Evolutionary conservation across 1,284 basidiomycete genomes (phyloP).

Genomic region (Leccinum subrobustum): DNA sequence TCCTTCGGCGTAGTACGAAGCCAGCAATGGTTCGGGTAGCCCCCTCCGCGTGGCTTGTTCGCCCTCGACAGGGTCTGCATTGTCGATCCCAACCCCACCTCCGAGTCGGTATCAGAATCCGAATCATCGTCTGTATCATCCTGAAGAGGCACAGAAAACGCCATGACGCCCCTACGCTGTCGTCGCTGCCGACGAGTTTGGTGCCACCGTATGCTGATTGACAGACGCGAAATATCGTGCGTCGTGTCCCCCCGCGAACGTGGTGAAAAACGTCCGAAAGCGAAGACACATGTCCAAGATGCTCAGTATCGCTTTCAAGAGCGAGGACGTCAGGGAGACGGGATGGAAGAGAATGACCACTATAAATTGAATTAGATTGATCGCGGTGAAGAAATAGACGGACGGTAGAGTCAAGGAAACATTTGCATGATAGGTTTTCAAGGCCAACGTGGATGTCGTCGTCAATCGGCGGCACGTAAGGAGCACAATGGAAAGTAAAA

Average conservation of each 20-base stretch:
- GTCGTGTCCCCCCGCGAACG: constrained; percentile 57
- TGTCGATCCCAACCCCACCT: constrained; percentile 34
- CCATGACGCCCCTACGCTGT: constrained; percentile 57
- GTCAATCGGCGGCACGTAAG: background rate
- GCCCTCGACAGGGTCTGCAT: background rate
- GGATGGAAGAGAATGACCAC: background rate
- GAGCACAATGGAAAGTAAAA: constrained; percentile 3
- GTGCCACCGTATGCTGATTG: constrained; percentile 53
- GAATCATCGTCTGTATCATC: constrained; percentile 41
- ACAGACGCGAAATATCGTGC: constrained; percentile 59
- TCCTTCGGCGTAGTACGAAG: background rate
- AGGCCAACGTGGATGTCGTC: constrained; percentile 42
- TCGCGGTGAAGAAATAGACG: constrained; percentile 22
- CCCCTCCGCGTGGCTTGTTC: constrained; percentile 23
- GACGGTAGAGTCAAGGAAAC: constrained; percentile 67
- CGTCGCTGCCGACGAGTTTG: constrained; percentile 55
- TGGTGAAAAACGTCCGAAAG: constrained; percentile 62
- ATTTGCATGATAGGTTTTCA: constrained; percentile 58
- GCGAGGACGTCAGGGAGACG: constrained; percentile 50
- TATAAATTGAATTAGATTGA: background rate
- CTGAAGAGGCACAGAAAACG: constrained; percentile 47
- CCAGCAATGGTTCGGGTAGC: constrained; percentile 37
- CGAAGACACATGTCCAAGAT: constrained; percentile 73
- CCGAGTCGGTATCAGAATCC: constrained; percentile 47
- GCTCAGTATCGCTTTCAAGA: constrained; percentile 63